phyloP scores from a whole-genome alignment of 2,329 filamentous ascomycete genomes.

The Colletotrichum phormii region DNA sequence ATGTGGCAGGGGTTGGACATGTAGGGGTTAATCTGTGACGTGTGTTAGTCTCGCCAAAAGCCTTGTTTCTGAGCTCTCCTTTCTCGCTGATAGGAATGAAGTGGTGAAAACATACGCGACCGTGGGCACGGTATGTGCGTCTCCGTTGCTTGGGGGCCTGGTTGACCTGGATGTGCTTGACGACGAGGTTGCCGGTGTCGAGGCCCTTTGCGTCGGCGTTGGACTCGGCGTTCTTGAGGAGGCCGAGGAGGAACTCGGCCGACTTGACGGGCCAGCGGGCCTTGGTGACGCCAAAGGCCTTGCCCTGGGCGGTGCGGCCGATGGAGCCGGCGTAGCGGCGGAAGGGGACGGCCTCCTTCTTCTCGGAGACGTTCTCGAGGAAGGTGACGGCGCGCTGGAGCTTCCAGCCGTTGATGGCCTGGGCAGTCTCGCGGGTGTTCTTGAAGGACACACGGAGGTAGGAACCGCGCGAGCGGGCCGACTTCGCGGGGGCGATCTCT shows the following conservation, averaged over 20 bases:
- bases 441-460: slow-evolving; percentile 99
- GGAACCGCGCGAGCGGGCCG: slow-evolving; percentile 96
- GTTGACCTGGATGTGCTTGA: slow-evolving; percentile 99
- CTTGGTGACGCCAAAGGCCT: slow-evolving; percentile 97
- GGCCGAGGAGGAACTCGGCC: slow-evolving; percentile 95
- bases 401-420: slow-evolving; percentile 99
- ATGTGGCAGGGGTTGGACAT: slow-evolving; percentile 99
- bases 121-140: slow-evolving; percentile 99
- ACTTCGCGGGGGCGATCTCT: slow-evolving; percentile 89
- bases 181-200: slow-evolving; percentile 95
- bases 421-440: slow-evolving; percentile 99
- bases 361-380: slow-evolving; percentile 97
- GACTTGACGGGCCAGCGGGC: slow-evolving; percentile 99
- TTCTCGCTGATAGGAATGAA: background rate
- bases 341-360: slow-evolving; percentile 98
- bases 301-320: slow-evolving; percentile 97
- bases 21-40: slow-evolving; percentile 94
- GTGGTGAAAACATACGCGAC: slow-evolving; percentile 81
- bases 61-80: background rate
- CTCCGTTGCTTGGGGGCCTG: slow-evolving; percentile 99
- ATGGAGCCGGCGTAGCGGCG: slow-evolving; percentile 96
- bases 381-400: slow-evolving; percentile 93
- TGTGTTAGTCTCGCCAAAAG: slow-evolving; percentile 42
- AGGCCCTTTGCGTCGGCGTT: slow-evolving; percentile 98
- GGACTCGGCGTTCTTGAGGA: slow-evolving; percentile 97